phyloP scores from a whole-genome alignment of 1,284 basidiomycete species.

The Vanrija sp. region DNA sequence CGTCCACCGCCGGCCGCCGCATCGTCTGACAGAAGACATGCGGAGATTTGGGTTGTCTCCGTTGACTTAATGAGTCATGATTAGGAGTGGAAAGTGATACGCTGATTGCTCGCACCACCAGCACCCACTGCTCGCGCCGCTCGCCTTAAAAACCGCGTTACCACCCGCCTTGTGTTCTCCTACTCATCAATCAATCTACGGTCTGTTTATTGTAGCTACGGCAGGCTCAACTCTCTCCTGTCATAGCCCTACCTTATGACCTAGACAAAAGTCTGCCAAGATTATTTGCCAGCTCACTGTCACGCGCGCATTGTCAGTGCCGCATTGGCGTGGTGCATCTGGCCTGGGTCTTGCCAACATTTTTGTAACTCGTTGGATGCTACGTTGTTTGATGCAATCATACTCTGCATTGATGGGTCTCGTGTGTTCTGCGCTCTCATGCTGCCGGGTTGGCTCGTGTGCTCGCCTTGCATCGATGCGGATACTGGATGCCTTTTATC shows the following conservation, averaged over 20 bases:
- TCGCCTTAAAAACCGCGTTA: not conserved
- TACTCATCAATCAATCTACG: slow-evolving; percentile 9
- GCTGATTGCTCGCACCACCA: not conserved
- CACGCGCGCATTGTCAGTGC: slow-evolving; percentile 11
- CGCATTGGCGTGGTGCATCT: slow-evolving; percentile 16
- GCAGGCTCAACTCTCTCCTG: slow-evolving; percentile 6
- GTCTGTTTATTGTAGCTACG: slow-evolving; percentile 20
- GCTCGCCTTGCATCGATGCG: too few relatives aligned
- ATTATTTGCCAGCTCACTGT: slow-evolving; percentile 20
- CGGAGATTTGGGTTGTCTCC: too few relatives aligned
- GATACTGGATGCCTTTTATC: too few relatives aligned
- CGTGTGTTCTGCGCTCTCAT: not conserved
- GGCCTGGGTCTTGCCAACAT: slow-evolving; percentile 46
- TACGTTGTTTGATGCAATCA: not conserved
- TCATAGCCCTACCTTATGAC: slow-evolving; percentile 15
- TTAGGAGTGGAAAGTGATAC: too few relatives aligned
- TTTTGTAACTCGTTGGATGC: not conserved
- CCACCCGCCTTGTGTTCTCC: not conserved
- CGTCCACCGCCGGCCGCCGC: too few relatives aligned
- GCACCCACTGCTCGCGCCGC: not conserved
- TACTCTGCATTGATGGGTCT: not conserved
- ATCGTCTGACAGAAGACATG: too few relatives aligned
- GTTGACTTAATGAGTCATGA: too few relatives aligned
- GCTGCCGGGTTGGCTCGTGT: not conserved
- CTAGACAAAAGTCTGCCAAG: slow-evolving; percentile 17